Evolutionary conservation across 257 asterid species (phyloP).

Genomic region (Fraxinus excelsior): DNA sequence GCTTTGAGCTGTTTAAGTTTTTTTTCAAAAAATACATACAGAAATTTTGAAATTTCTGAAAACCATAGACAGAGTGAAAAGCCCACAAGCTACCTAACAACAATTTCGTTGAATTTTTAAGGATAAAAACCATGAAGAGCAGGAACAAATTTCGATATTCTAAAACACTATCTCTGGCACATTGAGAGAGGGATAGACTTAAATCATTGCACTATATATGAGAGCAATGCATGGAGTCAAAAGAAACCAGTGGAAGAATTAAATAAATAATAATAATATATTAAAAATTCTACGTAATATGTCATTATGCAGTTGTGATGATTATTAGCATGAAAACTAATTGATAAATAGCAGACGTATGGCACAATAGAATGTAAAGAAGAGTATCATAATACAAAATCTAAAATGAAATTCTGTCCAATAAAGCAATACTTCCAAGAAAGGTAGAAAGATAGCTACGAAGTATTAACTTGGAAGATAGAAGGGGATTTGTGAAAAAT

Average conservation of each 20-base stretch:
- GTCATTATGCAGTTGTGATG: background rate
- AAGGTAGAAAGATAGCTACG: conserved; percentile 6
- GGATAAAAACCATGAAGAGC: background rate
- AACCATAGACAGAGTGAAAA: background rate
- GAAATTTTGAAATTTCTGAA: background rate
- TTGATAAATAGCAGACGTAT: background rate
- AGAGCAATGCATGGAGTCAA: background rate
- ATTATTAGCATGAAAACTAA: background rate
- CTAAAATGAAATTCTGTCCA: background rate
- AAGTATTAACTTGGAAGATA: background rate
- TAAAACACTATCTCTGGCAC: background rate
- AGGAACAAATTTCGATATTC: background rate
- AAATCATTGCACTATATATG: background rate
- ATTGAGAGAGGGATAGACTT: background rate
- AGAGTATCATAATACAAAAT: background rate
- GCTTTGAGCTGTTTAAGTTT: background rate
- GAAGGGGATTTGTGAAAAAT: background rate
- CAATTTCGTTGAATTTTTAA: background rate
- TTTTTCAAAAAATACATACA: background rate
- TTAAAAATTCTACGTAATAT: background rate
- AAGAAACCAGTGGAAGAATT: background rate
- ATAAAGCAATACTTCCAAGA: conserved; percentile 7
- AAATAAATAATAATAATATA: background rate
- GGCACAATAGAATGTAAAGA: background rate
- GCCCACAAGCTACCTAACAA: background rate